Evolutionary conservation across 148 eudicot genomes (phyloP).

Genomic region (Camellia lanceoleosa): DNA sequence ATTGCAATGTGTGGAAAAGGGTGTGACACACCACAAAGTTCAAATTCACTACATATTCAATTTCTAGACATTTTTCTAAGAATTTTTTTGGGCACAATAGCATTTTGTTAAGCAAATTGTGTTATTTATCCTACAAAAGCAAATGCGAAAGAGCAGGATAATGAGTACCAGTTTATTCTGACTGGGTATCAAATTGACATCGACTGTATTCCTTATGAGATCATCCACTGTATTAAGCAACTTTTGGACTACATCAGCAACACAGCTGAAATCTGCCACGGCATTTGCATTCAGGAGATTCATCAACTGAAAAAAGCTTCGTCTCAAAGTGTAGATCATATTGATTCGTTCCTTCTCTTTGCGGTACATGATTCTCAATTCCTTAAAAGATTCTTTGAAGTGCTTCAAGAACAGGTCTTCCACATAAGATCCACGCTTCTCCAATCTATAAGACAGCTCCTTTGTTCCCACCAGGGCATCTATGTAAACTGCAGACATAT

Average conservation of each 20-base stretch:
- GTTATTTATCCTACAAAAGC: not conserved
- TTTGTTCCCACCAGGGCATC: constrained; percentile 1
- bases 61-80: too few species aligned
- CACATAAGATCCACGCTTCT: not conserved
- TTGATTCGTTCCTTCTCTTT: constrained; percentile 11
- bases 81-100: too few species aligned
- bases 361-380: not conserved
- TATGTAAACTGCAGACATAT: not conserved
- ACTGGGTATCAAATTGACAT: not conserved
- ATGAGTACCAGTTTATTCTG: not conserved
- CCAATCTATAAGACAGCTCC: constrained; percentile 5
- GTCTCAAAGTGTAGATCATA: not conserved
- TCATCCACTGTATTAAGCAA: constrained; percentile 3
- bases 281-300: not conserved
- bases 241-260: not conserved
- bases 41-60: too few species aligned
- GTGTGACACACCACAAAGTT: too few species aligned
- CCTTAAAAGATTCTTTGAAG: constrained; percentile 9
- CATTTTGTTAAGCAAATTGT: too few species aligned
- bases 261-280: not conserved
- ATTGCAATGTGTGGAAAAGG: too few species aligned
- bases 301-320: not conserved
- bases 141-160: not conserved
- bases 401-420: not conserved
- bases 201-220: not conserved